phyloP scores from a whole-genome alignment of 2,329 filamentous ascomycete genomes.

The Chrysoporthe austroafricana region DNA sequence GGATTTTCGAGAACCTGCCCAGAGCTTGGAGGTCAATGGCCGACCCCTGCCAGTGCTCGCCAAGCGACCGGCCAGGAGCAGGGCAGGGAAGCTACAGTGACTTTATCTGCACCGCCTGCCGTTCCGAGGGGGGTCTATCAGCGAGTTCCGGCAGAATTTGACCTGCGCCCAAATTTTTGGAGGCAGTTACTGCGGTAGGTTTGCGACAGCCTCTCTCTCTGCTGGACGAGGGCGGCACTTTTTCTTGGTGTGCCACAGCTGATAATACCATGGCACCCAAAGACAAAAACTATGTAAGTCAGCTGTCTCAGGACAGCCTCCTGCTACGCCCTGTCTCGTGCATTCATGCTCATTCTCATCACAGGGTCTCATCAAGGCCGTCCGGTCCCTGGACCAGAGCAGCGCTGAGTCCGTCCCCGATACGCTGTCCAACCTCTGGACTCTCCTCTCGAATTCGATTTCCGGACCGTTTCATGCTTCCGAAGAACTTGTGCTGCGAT shows the following conservation, averaged over 20 bases:
- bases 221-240: slow-evolving; percentile 9
- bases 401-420: slow-evolving; percentile 48
- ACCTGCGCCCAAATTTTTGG: slow-evolving; percentile 20
- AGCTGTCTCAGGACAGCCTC: background rate
- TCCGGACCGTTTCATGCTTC: slow-evolving; percentile 53
- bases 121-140: background rate
- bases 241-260: background rate
- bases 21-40: background rate
- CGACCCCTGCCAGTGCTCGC: slow-evolving; percentile 1
- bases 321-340: background rate
- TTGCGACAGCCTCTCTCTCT: slow-evolving; percentile 2
- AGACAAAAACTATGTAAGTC: background rate
- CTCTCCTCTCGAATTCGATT: slow-evolving; percentile 47
- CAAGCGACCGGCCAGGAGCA: slow-evolving; percentile 12
- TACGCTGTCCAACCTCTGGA: slow-evolving; percentile 56
- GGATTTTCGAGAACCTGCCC: slow-evolving; percentile 28
- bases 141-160: slow-evolving; percentile 21
- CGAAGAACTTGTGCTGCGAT: slow-evolving; percentile 63
- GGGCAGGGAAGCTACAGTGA: slow-evolving; percentile 14
- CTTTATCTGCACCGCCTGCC: slow-evolving; percentile 24
- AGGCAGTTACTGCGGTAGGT: background rate
- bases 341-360: background rate
- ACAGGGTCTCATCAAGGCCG: slow-evolving; percentile 52
- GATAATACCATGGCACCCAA: slow-evolving; percentile 12
- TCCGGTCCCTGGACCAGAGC: slow-evolving; percentile 59